phyloP scores from a whole-genome alignment of 345 rosid genomes.

The Gossypium raimondii region DNA sequence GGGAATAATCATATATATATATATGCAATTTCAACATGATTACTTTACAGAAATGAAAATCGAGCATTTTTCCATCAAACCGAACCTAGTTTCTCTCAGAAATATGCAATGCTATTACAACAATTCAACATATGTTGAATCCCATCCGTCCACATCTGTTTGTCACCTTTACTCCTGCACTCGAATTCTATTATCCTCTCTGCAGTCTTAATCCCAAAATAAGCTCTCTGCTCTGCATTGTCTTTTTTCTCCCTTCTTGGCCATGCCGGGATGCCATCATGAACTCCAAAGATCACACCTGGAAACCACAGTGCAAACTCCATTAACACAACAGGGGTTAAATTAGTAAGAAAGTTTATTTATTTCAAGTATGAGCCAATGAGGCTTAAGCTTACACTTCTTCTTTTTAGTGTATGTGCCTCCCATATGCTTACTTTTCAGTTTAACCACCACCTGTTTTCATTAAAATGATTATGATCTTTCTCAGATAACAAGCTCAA shows the following conservation, averaged over 20 bases:
- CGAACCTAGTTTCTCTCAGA: conserved; percentile 6
- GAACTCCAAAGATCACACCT: conserved; percentile 68
- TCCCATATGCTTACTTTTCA: conserved; percentile 88
- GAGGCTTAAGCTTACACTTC: conserved; percentile 56
- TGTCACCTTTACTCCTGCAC: conserved; percentile 57
- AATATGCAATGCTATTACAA: conserved; percentile 30
- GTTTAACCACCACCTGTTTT: conserved; percentile 67
- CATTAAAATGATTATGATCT: not conserved
- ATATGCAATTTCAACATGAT: conserved; percentile 9
- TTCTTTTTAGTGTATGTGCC: conserved; percentile 86
- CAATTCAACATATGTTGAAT: conserved; percentile 60
- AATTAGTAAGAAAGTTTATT: conserved; percentile 8
- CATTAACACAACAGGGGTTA: not conserved
- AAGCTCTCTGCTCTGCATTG: conserved; percentile 41
- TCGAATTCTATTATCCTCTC: conserved; percentile 84
- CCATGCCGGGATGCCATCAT: conserved; percentile 59
- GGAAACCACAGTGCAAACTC: conserved; percentile 17
- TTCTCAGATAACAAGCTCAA: not conserved
- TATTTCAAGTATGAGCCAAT: conserved; percentile 15
- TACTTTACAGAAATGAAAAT: conserved; percentile 14
- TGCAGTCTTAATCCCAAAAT: conserved; percentile 65
- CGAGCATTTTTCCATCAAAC: conserved; percentile 11
- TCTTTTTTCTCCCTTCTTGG: conserved; percentile 45
- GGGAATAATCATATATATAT: not conserved
- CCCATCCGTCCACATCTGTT: conserved; percentile 78